phyloP scores from a whole-genome alignment of 352 stramenopile species.

The Globisporangium nagaii region DNA sequence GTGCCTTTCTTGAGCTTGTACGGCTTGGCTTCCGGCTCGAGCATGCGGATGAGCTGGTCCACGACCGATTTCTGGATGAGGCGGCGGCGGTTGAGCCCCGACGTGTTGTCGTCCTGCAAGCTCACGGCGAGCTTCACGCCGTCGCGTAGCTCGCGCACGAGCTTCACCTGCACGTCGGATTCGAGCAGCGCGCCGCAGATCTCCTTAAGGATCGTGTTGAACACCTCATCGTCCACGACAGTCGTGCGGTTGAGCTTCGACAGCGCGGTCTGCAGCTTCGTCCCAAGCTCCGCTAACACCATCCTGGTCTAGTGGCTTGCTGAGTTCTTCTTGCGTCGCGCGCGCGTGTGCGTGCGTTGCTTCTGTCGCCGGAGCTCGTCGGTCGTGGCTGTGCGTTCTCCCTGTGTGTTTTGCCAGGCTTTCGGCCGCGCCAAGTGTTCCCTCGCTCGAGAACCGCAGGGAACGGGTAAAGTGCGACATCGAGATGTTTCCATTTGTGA shows the following conservation, averaged over 20 bases:
- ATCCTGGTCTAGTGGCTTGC: too few relatives aligned
- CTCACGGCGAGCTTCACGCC: constrained; percentile 88
- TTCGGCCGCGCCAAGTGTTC: too few relatives aligned
- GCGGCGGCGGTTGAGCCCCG: constrained; percentile 77
- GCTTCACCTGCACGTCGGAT: constrained; percentile 87
- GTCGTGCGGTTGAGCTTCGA: constrained; percentile 84
- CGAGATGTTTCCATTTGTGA: too few relatives aligned
- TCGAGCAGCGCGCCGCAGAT: constrained; percentile 88
- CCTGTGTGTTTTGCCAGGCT: too few relatives aligned
- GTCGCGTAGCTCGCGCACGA: constrained; percentile 85
- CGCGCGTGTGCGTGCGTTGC: too few relatives aligned
- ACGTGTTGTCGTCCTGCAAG: constrained; percentile 61
- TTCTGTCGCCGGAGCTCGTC: too few relatives aligned
- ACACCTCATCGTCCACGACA: constrained; percentile 87
- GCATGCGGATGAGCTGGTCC: constrained; percentile 87
- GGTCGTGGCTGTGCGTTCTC: too few relatives aligned
- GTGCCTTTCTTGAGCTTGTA: constrained; percentile 91
- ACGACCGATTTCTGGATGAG: constrained; percentile 90
- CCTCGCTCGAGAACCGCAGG: too few relatives aligned
- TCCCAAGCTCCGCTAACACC: constrained; percentile 87
- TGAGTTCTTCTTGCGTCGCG: too few relatives aligned
- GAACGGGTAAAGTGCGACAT: too few relatives aligned
- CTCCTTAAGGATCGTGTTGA: constrained; percentile 89
- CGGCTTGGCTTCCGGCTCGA: constrained; percentile 77
- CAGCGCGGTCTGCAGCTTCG: constrained; percentile 83